phyloP scores from a whole-genome alignment of 2,329 filamentous ascomycete species.

The Aspergillus aculeatinus region DNA sequence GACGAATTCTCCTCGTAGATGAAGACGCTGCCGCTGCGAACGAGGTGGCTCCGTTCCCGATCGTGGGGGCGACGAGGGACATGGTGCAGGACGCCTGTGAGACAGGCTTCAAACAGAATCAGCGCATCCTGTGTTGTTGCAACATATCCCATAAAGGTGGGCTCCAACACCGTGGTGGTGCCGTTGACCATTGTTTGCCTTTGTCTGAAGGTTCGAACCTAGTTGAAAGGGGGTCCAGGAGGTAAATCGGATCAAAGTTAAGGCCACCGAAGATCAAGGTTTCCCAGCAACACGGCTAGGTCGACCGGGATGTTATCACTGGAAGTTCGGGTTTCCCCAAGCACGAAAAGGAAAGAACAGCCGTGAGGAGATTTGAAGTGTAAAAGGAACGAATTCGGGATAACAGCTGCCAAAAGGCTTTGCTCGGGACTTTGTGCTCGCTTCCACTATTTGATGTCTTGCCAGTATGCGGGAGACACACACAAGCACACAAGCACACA shows the following conservation, averaged over 20 bases:
- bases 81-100: conserved; percentile 69
- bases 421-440: neutral
- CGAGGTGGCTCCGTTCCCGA: conserved; percentile 72
- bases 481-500: neutral
- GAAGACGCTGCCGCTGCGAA: conserved; percentile 81
- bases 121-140: conserved; percentile 72
- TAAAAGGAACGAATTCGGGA: neutral
- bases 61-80: conserved; percentile 84
- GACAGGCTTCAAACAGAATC: conserved; percentile 75
- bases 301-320: conserved; percentile 10
- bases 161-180: conserved; percentile 53
- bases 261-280: conserved; percentile 22
- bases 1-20: conserved; percentile 90
- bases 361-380: neutral
- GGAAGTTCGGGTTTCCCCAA: conserved; percentile 1
- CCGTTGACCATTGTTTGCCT: conserved; percentile 42
- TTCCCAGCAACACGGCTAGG: conserved; percentile 15
- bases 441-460: neutral
- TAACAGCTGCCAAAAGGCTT: neutral
- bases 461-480: conserved; percentile 11
- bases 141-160: conserved; percentile 68
- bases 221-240: conserved; percentile 18
- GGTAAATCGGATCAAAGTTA: conserved; percentile 24
- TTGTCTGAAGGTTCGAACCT: conserved; percentile 20
- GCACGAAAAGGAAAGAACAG: neutral